phyloP scores from a whole-genome alignment of 805 yeast species.

The Grigorovia humatica region DNA sequence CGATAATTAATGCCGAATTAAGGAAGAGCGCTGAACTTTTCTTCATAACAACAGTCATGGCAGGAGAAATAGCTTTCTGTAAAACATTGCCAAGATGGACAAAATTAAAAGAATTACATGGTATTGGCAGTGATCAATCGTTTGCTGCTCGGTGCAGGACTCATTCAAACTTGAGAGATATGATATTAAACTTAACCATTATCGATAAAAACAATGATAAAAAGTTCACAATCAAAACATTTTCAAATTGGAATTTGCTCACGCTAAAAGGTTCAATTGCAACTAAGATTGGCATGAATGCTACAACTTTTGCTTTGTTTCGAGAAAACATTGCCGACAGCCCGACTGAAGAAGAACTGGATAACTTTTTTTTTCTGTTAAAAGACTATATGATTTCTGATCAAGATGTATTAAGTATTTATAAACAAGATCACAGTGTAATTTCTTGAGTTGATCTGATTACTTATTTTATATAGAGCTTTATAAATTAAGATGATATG shows the following conservation, averaged over 20 bases:
- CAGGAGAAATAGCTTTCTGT: slow-evolving; percentile 21
- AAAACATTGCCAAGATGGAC: slow-evolving; percentile 31
- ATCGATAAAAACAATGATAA: slow-evolving; percentile 1
- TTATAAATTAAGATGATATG: not conserved
- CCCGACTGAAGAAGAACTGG: not conserved
- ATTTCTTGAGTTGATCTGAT: not conserved
- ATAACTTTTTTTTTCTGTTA: not conserved
- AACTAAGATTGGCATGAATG: slow-evolving; percentile 1
- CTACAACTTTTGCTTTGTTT: slow-evolving; percentile 3
- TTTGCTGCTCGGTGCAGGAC: not conserved
- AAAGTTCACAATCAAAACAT: slow-evolving; percentile 3
- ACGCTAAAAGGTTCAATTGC: slow-evolving; percentile 17
- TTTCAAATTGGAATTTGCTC: slow-evolving; percentile 15
- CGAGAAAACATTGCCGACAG: not conserved
- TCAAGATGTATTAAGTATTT: not conserved
- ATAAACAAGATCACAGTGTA: not conserved
- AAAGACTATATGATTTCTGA: not conserved
- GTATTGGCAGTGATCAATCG: not conserved
- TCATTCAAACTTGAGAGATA: slow-evolving; percentile 9
- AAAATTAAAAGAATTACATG: slow-evolving; percentile 24
- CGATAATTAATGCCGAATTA: slow-evolving; percentile 35
- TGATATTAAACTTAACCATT: slow-evolving; percentile 7
- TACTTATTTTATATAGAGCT: not conserved
- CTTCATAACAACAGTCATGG: slow-evolving; percentile 41
- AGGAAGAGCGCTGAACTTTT: slow-evolving; percentile 59